Conservation (phyloP, 1,284 basidiomycete species). For the Sanghuangporus baumii region DNA sequence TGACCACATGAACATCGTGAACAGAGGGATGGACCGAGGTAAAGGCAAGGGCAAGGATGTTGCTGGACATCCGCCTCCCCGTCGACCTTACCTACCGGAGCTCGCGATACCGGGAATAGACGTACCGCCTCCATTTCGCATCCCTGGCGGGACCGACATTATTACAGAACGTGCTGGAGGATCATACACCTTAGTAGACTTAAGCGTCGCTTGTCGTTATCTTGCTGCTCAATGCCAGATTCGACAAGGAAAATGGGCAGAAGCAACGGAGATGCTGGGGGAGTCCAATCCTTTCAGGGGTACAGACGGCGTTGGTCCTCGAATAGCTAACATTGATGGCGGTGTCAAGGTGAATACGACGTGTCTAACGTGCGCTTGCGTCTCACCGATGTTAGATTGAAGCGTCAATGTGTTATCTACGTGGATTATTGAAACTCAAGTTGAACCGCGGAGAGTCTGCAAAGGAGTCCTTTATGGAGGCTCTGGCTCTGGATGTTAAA, state of each 20-base stretch:
- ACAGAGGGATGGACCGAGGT: background rate
- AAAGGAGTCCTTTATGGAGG: constrained; percentile 92
- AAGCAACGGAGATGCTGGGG: constrained; percentile 91
- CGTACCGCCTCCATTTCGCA: constrained; percentile 15
- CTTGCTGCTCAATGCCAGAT: constrained; percentile 94
- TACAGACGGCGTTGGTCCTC: constrained; percentile 49
- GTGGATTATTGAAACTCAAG: constrained; percentile 92
- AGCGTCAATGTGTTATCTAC: constrained; percentile 91
- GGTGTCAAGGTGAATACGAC: constrained; percentile 68
- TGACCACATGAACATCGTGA: constrained; percentile 21
- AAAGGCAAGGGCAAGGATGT: constrained; percentile 65
- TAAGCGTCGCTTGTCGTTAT: constrained; percentile 90
- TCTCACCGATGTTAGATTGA: constrained; percentile 57
- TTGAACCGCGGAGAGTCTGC: constrained; percentile 86
- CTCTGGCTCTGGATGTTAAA: constrained; percentile 90
- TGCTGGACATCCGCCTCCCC: constrained; percentile 32
- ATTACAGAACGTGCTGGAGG: constrained; percentile 53
- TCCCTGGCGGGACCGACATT: constrained; percentile 63
- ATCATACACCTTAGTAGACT: constrained; percentile 79
- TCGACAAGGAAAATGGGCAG: constrained; percentile 88
- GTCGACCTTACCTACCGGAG: constrained; percentile 20
- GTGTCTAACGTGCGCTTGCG: background rate
- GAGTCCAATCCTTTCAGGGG: constrained; percentile 83
- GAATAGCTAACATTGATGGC: constrained; percentile 73
- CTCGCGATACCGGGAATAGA: constrained; percentile 9